Base-by-base conservation (phyloP, 257 asterid genomes). In the Echium plantagineum region DNA sequence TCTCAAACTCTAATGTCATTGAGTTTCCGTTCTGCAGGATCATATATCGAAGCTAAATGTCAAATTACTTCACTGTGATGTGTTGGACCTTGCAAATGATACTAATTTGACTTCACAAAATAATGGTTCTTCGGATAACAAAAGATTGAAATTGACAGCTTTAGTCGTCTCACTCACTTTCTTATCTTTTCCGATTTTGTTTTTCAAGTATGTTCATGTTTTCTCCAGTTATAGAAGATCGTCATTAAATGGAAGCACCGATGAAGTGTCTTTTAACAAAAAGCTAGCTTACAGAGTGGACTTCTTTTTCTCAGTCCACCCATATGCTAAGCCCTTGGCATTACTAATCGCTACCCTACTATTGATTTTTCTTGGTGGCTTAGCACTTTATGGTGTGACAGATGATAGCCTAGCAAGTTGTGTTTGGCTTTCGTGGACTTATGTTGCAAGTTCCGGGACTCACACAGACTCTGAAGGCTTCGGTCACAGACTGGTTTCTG, bases 401-500 rank as follows among this genome's bases (percentile, higher is more conserved):
- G 78, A 78, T 63, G 94, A 83, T 66, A 58, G 85, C 68, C 70
- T 88, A 75, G 88, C 94, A 6, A 86, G 82, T 76, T 80, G 84
- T 67, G 80, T 88, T 64, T 88, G 94, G 96, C 71, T 88, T 61
- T 88, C 95, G 53, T 88, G 96, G 96, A 81, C 95, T 35, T 88
- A 85, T 69, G 78, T 85, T 48, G 96, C 94, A 42, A 80, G 74
- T 79, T 79, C 94, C 1, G 94, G 94, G 69, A 87, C 79, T 70
- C 96, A 87, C 79, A 81, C 96, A 61, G 72, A 79, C 74, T 83
- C 94, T 64, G 93, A 81, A 74, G 94, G 93, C 75, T 52, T 81
- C 10, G 93, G 94, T 57, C 86, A 85, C 53, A 77, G 90, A 48
- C 71, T 85, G 66, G 96, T 85, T 56, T 85, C 93, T 2, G 89